These are phyloP conservation scores for Aspergillus carlsbadensis DNA, from an alignment of 495 filamentous ascomycete genomes.

Conservation along the genomic window DNA sequence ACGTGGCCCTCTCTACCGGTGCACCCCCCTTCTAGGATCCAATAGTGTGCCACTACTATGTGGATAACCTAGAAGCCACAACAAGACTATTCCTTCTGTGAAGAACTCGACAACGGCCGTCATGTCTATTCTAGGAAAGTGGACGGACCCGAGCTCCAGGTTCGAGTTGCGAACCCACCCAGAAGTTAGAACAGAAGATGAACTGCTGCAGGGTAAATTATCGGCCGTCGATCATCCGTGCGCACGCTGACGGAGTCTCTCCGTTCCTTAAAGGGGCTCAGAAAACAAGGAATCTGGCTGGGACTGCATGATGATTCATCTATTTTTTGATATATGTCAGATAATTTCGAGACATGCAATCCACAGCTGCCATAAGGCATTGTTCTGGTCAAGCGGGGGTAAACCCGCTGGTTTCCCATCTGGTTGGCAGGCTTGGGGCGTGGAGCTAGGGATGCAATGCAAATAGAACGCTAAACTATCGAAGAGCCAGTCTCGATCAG, in stretches of 20 bases:
- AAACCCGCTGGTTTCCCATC: neutral
- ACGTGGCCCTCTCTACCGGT: no score
- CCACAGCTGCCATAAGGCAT: neutral
- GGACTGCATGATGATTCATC: conserved; percentile 3
- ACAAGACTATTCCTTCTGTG: neutral
- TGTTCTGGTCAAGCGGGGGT: neutral
- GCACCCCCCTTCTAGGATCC: no score
- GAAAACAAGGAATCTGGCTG: conserved; percentile 1
- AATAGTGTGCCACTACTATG: no score
- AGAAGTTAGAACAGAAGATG: neutral
- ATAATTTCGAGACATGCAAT: neutral
- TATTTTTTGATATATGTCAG: neutral
- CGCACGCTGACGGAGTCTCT: neutral
- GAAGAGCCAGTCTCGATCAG: conserved; percentile 14
- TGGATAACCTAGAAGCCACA: no score
- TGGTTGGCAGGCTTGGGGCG: neutral
- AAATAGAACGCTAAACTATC: conserved; percentile 18
- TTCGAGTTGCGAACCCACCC: neutral
- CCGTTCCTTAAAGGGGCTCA: neutral
- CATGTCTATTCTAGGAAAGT: conserved; percentile 15
- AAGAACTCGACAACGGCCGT: conserved; percentile 11
- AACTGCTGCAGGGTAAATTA: conserved; percentile 15
- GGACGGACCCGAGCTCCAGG: neutral
- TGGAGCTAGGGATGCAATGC: conserved; percentile 12
- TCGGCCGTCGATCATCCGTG: conserved; percentile 19